Percentiles rank a stretch among this genome's conserved stretches.
These are phyloP conservation scores for Peronospora tabacina DNA, from an alignment of 352 stramenopile species.

Conservation along the genomic window DNA sequence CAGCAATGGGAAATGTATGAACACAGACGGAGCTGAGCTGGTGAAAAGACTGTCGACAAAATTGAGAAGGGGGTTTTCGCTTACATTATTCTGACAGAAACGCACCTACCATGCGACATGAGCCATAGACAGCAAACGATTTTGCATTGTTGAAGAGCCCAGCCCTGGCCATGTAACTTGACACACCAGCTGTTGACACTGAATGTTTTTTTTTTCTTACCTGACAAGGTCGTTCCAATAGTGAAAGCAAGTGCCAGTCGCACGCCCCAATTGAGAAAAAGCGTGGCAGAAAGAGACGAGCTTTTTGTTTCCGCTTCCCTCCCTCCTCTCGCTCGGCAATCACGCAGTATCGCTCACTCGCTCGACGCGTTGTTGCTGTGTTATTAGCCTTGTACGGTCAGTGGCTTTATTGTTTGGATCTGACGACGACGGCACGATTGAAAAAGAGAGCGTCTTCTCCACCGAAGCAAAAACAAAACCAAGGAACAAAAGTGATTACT, in stretches of 20 bases:
- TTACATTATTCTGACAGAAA: too few relatives aligned
- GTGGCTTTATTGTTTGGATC: constrained; percentile 17
- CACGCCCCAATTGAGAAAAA: constrained; percentile 17
- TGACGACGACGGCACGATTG: constrained; percentile 14
- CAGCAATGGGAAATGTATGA: too few relatives aligned
- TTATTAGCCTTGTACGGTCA: constrained; percentile 9
- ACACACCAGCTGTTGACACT: constrained; percentile 12
- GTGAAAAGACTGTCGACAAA: too few relatives aligned
- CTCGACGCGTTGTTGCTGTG: constrained; percentile 1
- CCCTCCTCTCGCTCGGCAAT: constrained; percentile 1
- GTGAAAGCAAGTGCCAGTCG: constrained; percentile 16
- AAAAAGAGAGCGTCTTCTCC: neutral
- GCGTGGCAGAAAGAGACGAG: constrained; percentile 22
- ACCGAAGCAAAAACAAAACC: neutral
- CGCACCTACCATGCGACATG: neutral
- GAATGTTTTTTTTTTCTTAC: constrained; percentile 28
- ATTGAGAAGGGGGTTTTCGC: too few relatives aligned
- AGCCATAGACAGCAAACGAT: constrained; percentile 8
- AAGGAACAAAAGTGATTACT: constrained; percentile 3
- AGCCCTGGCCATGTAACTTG: constrained; percentile 12
- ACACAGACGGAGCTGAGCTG: too few relatives aligned
- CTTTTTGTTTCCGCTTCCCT: constrained; percentile 3
- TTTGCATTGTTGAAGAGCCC: neutral
- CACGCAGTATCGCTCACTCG: constrained; percentile 10
- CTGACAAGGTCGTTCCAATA: constrained; percentile 12